Base-by-base conservation (phyloP, 2,329 filamentous ascomycete genomes). In the Phialophora expanda region DNA sequence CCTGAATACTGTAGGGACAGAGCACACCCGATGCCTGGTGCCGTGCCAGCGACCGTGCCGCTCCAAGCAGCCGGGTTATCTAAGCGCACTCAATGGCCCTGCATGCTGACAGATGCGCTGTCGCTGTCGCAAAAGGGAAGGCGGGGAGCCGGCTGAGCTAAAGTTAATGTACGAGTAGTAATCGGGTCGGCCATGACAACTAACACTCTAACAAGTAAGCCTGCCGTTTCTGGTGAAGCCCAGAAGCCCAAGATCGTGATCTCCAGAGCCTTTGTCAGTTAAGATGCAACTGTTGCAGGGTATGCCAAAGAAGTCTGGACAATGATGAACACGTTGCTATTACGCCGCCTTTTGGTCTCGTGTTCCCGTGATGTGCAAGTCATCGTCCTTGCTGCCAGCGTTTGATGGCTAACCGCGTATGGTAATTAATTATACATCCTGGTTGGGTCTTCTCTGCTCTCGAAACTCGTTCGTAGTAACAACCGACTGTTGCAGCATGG, bases 111-210 rank as follows among this genome's bases (percentile, higher is more conserved):
- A 7, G 41, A 48, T 28, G 24, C n/a, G 41, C 38, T 24, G 28
- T 22, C 11, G 14, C n/a, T 26, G 24, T 20, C 38, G 22, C 24
- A 28, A 28, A 24, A 26, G 50, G 8, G 24, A 34, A 48, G n/a
- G 56, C 38, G n/a, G 41, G 24, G 14, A 34, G 41, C n/a, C 32
- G 56, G 56, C 56, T 59, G 56, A 59, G 56, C 50, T 17, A 59
- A 20, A 30, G 30, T 20, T 17, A 14, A 26, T 12, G 46, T 50
- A 59, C 24, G n/a, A 24, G 24, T 24, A 24, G 30, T 50, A 59
- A 59, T 50, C 56, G 46, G 26, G 41, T 20, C 14, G 30, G 38
- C 26, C 56, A 4, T 34, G 41, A 12, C 41, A 48, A 20, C 30
- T 5, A 59, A 32, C 22, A 26, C 26, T 26, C 46, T 24, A 11